Conservation (phyloP, 495 filamentous ascomycete species). For the Xylaria castorea region DNA sequence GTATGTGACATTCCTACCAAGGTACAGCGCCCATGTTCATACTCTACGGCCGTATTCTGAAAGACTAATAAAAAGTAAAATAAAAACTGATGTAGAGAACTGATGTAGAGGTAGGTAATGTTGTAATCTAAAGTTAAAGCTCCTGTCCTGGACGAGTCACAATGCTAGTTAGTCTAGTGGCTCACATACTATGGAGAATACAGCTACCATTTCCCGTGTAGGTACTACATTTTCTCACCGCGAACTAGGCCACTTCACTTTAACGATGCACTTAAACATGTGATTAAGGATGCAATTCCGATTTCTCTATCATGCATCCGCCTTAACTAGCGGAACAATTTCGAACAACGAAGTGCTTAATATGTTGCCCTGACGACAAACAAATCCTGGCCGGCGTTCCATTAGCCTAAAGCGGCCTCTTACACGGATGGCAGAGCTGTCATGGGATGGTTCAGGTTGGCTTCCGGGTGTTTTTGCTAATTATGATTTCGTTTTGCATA, state of each 20-base stretch:
- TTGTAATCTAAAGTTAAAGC: too few relatives aligned
- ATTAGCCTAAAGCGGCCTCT: constrained; percentile 21
- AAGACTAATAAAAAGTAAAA: background rate
- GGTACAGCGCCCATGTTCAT: background rate
- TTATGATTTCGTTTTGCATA: background rate
- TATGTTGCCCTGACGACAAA: background rate
- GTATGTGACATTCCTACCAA: too few relatives aligned
- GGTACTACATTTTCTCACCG: too few relatives aligned
- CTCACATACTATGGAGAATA: too few relatives aligned
- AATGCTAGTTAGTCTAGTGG: too few relatives aligned
- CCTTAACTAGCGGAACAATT: background rate
- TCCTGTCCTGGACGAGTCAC: too few relatives aligned
- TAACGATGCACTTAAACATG: background rate
- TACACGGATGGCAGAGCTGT: background rate
- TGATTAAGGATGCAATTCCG: background rate
- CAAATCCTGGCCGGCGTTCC: background rate
- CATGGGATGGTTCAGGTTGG: background rate
- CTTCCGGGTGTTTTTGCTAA: constrained; percentile 10
- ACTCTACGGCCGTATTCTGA: background rate
- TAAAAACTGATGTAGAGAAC: too few relatives aligned
- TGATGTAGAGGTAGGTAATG: too few relatives aligned
- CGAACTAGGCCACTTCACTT: too few relatives aligned
- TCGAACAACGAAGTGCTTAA: background rate
- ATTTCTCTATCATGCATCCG: background rate
- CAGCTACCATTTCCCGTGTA: too few relatives aligned